These are phyloP conservation scores for Sistotremastrum suecicum DNA, from an alignment of 768 basidiomycete species.

Conservation along the genomic window DNA sequence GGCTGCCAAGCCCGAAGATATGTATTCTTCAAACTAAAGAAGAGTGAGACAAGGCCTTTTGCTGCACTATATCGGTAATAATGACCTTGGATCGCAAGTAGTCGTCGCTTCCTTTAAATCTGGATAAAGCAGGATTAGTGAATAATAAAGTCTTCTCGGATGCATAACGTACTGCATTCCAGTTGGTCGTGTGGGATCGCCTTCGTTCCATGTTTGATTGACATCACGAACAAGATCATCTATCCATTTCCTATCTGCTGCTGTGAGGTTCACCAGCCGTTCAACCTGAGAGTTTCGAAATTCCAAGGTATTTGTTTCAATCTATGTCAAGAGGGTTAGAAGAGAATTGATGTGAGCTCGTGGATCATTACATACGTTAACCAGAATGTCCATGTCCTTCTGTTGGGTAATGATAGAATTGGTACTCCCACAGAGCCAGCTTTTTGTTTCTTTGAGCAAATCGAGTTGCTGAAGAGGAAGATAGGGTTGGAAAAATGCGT, in stretches of 20 bases:
- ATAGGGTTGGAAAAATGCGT: conserved; percentile 96
- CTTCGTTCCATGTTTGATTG: conserved; percentile 63
- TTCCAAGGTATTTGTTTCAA: conserved; percentile 76
- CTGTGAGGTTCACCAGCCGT: conserved; percentile 61
- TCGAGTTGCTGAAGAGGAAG: conserved; percentile 92
- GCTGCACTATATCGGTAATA: not conserved
- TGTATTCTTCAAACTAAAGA: conserved; percentile 81
- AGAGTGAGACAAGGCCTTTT: not conserved
- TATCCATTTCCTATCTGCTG: conserved; percentile 96
- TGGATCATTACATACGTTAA: conserved; percentile 46
- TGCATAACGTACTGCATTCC: conserved; percentile 47
- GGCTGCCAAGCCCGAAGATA: conserved; percentile 73
- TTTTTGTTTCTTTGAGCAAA: conserved; percentile 59
- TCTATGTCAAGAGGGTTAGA: conserved; percentile 28
- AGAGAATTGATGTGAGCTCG: not conserved
- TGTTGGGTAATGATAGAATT: conserved; percentile 93
- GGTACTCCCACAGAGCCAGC: conserved; percentile 91
- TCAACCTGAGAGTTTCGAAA: conserved; percentile 77
- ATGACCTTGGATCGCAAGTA: conserved; percentile 75
- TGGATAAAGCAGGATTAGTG: conserved; percentile 16
- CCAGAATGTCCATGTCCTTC: conserved; percentile 77
- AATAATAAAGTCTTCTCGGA: not conserved
- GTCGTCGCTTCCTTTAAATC: conserved; percentile 94
- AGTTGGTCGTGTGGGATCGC: conserved; percentile 37
- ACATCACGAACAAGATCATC: conserved; percentile 86